Conservation (phyloP, 768 basidiomycete species). For the Cystofilobasidium bisporidii region DNA sequence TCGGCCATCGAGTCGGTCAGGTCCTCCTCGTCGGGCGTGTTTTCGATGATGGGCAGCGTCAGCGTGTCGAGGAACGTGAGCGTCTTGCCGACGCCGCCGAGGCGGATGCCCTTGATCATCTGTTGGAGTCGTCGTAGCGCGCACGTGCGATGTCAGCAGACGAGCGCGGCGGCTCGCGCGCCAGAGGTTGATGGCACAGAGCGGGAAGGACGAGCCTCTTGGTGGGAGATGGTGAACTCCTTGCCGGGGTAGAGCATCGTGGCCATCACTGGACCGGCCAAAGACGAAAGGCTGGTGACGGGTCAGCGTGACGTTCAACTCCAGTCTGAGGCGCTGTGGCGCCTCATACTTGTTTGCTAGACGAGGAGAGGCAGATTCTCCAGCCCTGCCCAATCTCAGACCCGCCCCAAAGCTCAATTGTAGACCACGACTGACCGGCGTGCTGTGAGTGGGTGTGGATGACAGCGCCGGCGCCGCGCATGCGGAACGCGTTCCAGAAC, state of each 20-base stretch:
- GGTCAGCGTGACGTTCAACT: too few relatives aligned
- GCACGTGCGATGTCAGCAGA: too few relatives aligned
- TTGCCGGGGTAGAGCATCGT: constrained; percentile 65
- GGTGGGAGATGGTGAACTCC: constrained; percentile 71
- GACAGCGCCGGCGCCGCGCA: constrained; percentile 69
- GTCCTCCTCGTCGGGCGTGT: constrained; percentile 83
- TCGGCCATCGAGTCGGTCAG: constrained; percentile 78
- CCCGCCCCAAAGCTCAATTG: too few relatives aligned
- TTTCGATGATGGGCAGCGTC: constrained; percentile 77
- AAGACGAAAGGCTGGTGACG: too few relatives aligned
- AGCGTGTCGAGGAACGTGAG: constrained; percentile 77
- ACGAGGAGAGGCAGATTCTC: too few relatives aligned
- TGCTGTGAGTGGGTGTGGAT: constrained; percentile 88
- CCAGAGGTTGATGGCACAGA: neutral
- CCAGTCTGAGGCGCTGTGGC: too few relatives aligned
- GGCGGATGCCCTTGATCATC: constrained; percentile 86
- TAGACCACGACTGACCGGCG: constrained; percentile 39
- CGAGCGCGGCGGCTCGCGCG: too few relatives aligned
- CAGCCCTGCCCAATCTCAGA: too few relatives aligned
- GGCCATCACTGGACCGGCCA: constrained; percentile 59
- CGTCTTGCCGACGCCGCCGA: constrained; percentile 64
- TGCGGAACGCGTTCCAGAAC: constrained; percentile 83
- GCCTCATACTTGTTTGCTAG: too few relatives aligned
- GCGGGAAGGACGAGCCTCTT: constrained; percentile 43
- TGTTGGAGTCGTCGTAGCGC: too few relatives aligned